phyloP scores from a whole-genome alignment of 345 rosid species.

The Hibiscus tridactylites region DNA sequence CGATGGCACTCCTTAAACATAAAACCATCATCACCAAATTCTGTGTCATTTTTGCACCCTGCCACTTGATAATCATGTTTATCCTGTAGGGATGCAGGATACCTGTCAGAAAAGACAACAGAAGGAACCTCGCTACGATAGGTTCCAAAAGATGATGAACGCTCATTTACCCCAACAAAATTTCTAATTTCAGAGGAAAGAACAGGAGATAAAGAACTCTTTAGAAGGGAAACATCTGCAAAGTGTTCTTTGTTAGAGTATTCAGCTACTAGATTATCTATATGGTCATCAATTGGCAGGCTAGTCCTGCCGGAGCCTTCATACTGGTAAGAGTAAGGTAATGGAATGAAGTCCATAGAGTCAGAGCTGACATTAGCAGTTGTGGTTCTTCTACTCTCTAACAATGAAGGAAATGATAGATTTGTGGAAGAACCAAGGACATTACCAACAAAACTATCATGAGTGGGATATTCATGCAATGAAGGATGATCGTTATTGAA shows the following conservation, averaged over 20 bases:
- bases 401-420: slow-evolving; percentile 11
- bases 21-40: slow-evolving; percentile 5
- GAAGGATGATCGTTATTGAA: slow-evolving; percentile 3
- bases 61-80: slow-evolving; percentile 7
- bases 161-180: slow-evolving; percentile 12
- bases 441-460: slow-evolving; percentile 16
- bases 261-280: slow-evolving; percentile 8
- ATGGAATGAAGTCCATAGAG: slow-evolving; percentile 10
- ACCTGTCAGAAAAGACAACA: slow-evolving; percentile 14
- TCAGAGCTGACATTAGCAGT: slow-evolving; percentile 10
- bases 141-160: slow-evolving; percentile 7
- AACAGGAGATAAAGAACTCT: slow-evolving; percentile 11
- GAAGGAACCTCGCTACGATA: slow-evolving; percentile 19
- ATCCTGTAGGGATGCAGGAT: slow-evolving; percentile 8
- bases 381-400: slow-evolving; percentile 12
- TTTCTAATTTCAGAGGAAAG: slow-evolving; percentile 9
- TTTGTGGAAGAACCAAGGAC: slow-evolving; percentile 5
- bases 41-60: slow-evolving; percentile 12
- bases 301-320: slow-evolving; percentile 15
- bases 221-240: slow-evolving; percentile 10
- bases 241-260: slow-evolving; percentile 16
- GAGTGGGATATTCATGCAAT: slow-evolving; percentile 10
- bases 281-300: slow-evolving; percentile 6
- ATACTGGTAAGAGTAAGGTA: slow-evolving; percentile 13
- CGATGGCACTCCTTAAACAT: neutral